Conservation (phyloP, 2,329 filamentous ascomycete species). For the Fusarium falciforme region DNA sequence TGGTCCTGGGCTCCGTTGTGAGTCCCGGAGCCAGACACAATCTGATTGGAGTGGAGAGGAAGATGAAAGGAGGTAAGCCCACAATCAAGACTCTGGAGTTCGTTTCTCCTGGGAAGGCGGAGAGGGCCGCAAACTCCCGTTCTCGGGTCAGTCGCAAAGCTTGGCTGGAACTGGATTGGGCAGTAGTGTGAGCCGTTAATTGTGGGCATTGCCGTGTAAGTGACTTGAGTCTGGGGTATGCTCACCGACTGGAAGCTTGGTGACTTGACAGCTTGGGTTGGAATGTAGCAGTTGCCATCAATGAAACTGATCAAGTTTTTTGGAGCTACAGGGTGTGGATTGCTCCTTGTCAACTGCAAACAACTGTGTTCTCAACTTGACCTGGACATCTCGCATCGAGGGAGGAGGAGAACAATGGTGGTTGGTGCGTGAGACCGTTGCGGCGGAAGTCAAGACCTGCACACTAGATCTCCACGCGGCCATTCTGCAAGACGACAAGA, state of each 20-base stretch:
- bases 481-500: conserved; percentile 20
- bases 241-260: conserved; percentile 7
- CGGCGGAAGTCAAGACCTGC: conserved; percentile 28
- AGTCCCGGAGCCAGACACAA: neutral
- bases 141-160: neutral
- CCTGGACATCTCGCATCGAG: neutral
- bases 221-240: neutral
- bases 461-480: conserved; percentile 32
- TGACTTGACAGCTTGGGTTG: neutral
- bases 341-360: neutral
- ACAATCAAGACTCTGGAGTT: neutral
- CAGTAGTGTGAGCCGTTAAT: neutral
- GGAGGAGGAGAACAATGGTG: neutral
- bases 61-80: neutral
- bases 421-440: conserved; percentile 29
- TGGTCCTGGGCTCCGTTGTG: neutral
- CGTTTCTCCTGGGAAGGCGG: neutral
- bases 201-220: neutral
- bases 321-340: neutral
- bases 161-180: neutral
- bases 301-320: neutral
- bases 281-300: neutral
- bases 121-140: neutral
- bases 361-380: neutral
- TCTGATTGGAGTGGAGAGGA: neutral